Conservation (phyloP, 2,329 filamentous ascomycete genomes). For the Rhinocladiella mackenziei region DNA sequence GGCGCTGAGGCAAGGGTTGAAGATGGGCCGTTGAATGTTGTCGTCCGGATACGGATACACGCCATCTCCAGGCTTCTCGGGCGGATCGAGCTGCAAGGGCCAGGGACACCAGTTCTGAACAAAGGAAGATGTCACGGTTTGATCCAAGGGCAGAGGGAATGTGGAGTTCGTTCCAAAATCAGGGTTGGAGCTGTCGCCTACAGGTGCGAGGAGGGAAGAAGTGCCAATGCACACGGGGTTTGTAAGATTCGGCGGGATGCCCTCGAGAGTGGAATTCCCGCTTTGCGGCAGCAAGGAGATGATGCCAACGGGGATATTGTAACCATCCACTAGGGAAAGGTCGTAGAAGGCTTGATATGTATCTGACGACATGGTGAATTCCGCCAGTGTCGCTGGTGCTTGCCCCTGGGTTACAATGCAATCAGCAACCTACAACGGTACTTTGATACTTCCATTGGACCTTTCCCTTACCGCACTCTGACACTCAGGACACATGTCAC, state of each 20-base stretch:
- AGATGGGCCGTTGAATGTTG: constrained; percentile 64
- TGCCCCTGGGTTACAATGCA: constrained; percentile 52
- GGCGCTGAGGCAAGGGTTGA: constrained; percentile 73
- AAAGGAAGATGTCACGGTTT: constrained; percentile 52
- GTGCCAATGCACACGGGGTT: constrained; percentile 75
- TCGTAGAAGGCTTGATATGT: constrained; percentile 71
- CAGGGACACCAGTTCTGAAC: constrained; percentile 74
- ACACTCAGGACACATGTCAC: constrained; percentile 66
- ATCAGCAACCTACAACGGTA: not conserved
- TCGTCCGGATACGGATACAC: constrained; percentile 78
- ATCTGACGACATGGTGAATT: constrained; percentile 66
- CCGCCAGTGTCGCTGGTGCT: constrained; percentile 70
- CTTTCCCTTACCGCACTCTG: constrained; percentile 58
- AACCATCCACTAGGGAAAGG: constrained; percentile 79
- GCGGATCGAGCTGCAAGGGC: constrained; percentile 66
- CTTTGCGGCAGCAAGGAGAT: constrained; percentile 43
- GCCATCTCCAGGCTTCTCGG: constrained; percentile 66
- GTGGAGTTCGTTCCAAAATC: constrained; percentile 61
- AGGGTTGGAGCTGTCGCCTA: constrained; percentile 51
- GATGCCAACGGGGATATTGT: constrained; percentile 59
- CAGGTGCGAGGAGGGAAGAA: constrained; percentile 52
- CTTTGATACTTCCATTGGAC: not conserved
- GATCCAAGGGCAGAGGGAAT: constrained; percentile 66
- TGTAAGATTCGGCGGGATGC: constrained; percentile 69
- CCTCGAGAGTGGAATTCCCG: constrained; percentile 55